Evolutionary conservation across 2,329 filamentous ascomycete genomes (phyloP).

Genomic region (Dothideomycetes sp.): DNA sequence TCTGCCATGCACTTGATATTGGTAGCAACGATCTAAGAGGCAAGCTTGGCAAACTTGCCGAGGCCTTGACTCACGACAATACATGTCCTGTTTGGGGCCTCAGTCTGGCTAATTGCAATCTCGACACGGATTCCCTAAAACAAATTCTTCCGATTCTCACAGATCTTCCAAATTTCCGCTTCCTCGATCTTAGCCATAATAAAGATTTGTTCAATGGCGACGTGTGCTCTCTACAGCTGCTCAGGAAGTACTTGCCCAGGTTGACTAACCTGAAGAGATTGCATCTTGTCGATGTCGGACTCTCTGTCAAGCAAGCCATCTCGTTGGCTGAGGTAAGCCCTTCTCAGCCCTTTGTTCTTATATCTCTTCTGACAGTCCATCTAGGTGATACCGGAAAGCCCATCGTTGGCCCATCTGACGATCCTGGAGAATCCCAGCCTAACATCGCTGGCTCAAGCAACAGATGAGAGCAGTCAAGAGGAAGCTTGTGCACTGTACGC

Average conservation of each 20-base stretch:
- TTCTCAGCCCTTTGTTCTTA: too few species aligned
- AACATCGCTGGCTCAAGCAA: constrained; percentile 61
- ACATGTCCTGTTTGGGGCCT: constrained; percentile 63
- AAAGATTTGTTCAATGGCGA: constrained; percentile 64
- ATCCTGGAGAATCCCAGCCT: constrained; percentile 74
- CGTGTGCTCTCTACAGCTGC: constrained; percentile 51
- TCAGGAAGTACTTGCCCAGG: constrained; percentile 78
- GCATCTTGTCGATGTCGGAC: constrained; percentile 73
- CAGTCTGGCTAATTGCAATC: constrained; percentile 75
- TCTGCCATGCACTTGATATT: constrained; percentile 81
- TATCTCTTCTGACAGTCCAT: not conserved
- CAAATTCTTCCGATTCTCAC: constrained; percentile 65
- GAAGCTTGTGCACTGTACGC: constrained; percentile 92
- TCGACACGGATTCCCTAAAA: constrained; percentile 63
- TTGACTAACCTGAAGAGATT: constrained; percentile 70
- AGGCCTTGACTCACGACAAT: constrained; percentile 37
- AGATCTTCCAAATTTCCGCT: constrained; percentile 64
- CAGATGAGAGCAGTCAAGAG: constrained; percentile 71
- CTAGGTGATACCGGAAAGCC: constrained; percentile 68
- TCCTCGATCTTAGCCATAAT: constrained; percentile 89
- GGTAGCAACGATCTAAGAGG: constrained; percentile 67
- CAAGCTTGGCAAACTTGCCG: constrained; percentile 38
- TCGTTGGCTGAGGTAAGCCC: constrained; percentile 60
- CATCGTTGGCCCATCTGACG: constrained; percentile 73
- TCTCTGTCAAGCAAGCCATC: constrained; percentile 82